Conservation (phyloP, 805 yeast genomes). For the Barnettozyma sp. region DNA sequence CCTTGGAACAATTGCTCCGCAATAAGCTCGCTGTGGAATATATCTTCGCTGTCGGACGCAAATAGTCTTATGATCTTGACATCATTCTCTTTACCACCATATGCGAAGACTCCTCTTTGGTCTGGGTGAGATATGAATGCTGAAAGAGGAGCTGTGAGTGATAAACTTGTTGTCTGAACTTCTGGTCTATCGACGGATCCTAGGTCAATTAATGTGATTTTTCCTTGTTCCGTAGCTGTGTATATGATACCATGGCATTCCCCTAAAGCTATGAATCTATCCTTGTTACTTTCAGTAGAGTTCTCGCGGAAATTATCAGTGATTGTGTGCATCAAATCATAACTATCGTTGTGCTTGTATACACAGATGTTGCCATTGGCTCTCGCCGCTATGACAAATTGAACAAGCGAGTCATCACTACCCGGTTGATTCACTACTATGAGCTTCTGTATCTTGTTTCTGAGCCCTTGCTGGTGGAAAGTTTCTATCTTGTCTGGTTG, state of each 20-base stretch:
- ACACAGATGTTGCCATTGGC: slow-evolving; percentile 38
- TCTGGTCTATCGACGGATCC: slow-evolving; percentile 13
- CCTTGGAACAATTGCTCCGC: slow-evolving; percentile 51
- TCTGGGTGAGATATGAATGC: slow-evolving; percentile 43
- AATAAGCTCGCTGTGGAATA: slow-evolving; percentile 22
- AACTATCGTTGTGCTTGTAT: slow-evolving; percentile 28
- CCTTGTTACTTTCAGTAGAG: slow-evolving; percentile 21
- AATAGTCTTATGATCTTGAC: slow-evolving; percentile 42
- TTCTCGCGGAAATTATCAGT: slow-evolving; percentile 10
- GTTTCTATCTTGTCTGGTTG: slow-evolving; percentile 54
- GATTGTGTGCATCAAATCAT: slow-evolving; percentile 18
- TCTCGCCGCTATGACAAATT: slow-evolving; percentile 43
- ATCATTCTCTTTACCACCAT: slow-evolving; percentile 84
- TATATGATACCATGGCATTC: slow-evolving; percentile 24
- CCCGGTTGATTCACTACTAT: slow-evolving; percentile 29
- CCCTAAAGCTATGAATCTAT: slow-evolving; percentile 34
- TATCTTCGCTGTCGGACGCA: slow-evolving; percentile 15
- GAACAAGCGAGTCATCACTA: slow-evolving; percentile 27
- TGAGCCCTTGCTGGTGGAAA: slow-evolving; percentile 35
- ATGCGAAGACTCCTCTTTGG: slow-evolving; percentile 52
- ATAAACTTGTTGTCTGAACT: slow-evolving; percentile 15
- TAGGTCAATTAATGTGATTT: slow-evolving; percentile 25
- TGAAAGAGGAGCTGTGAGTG: slow-evolving; percentile 42
- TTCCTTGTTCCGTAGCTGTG: slow-evolving; percentile 32
- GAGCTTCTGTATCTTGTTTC: slow-evolving; percentile 33